A percentile compares a stretch with the other conserved stretches of the same genome.
Conservation (phyloP, 208 protist genomes). For the Borovskyia barvae region DNA sequence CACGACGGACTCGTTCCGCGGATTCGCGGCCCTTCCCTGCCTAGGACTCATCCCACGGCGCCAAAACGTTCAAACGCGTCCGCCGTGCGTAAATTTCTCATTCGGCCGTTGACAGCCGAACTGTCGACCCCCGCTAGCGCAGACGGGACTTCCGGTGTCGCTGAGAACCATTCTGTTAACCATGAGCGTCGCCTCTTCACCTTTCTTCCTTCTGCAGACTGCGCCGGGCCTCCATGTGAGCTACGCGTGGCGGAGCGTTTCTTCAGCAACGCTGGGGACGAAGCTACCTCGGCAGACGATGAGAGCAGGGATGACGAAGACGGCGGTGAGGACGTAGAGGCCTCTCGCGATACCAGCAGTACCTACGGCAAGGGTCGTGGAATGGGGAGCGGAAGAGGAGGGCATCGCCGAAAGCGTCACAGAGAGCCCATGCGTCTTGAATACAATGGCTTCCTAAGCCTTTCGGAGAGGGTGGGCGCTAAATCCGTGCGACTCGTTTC, state of each 20-base stretch:
- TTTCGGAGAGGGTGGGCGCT: neutral
- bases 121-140: too few relatives aligned
- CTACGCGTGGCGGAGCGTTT: slow-evolving; percentile 17
- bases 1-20: slow-evolving; percentile 27
- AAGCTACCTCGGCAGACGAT: neutral
- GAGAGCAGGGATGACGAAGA: slow-evolving; percentile 2
- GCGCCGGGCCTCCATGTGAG: slow-evolving; percentile 13
- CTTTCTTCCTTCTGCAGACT: slow-evolving; percentile 26
- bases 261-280: slow-evolving; percentile 12
- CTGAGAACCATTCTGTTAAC: too few relatives aligned
- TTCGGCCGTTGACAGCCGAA: too few relatives aligned
- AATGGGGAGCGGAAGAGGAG: neutral
- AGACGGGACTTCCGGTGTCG: too few relatives aligned
- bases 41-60: too few relatives aligned
- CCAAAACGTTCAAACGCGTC: too few relatives aligned
- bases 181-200: slow-evolving; percentile 22
- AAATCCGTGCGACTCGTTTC: slow-evolving; percentile 3
- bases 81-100: too few relatives aligned
- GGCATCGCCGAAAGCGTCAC: slow-evolving; percentile 5
- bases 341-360: neutral
- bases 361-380: neutral
- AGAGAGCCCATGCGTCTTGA: slow-evolving; percentile 21
- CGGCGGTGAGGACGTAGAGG: slow-evolving; percentile 1
- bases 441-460: slow-evolving; percentile 12
- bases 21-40: slow-evolving; percentile 15